These are phyloP conservation scores for Podaxis rugospora DNA, from an alignment of 768 basidiomycete species.

Conservation along the genomic window DNA sequence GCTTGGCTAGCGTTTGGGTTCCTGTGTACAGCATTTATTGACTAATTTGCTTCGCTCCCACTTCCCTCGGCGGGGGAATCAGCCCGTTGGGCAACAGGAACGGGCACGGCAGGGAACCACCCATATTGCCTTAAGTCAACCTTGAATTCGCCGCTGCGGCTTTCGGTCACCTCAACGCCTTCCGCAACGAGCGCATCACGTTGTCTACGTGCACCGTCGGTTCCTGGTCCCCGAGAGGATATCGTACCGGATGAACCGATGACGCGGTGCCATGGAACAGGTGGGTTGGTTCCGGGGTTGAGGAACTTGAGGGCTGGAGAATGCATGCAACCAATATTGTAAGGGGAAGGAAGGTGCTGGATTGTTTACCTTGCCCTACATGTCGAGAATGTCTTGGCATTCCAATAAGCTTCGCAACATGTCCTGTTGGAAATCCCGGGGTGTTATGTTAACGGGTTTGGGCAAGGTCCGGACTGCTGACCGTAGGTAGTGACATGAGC, in stretches of 20 bases:
- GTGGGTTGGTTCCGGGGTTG: slow-evolving; percentile 50
- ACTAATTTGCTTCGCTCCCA: neutral
- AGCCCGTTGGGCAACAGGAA: slow-evolving; percentile 8
- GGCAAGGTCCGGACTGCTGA: slow-evolving; percentile 20
- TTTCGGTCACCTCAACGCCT: slow-evolving; percentile 68
- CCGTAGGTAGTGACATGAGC: slow-evolving; percentile 76
- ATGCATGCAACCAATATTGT: neutral
- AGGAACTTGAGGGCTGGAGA: slow-evolving; percentile 72
- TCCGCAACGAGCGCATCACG: slow-evolving; percentile 74
- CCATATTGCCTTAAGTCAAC: slow-evolving; percentile 57
- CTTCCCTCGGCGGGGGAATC: neutral
- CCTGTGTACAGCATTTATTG: neutral
- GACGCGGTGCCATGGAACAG: slow-evolving; percentile 82
- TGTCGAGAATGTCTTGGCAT: slow-evolving; percentile 78
- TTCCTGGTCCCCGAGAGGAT: slow-evolving; percentile 82
- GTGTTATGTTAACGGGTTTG: neutral
- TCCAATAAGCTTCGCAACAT: slow-evolving; percentile 75
- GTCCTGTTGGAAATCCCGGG: slow-evolving; percentile 37
- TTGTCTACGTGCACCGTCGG: slow-evolving; percentile 73
- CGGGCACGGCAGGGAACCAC: slow-evolving; percentile 53
- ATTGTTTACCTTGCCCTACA: slow-evolving; percentile 68
- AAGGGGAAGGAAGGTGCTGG: neutral
- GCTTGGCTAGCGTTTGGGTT: too few relatives aligned
- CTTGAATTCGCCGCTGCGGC: slow-evolving; percentile 51
- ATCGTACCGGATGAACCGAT: slow-evolving; percentile 66